These are phyloP conservation scores for Aureobasidium sp. DNA, from an alignment of 2,329 filamentous ascomycete genomes.

Conservation along the genomic window DNA sequence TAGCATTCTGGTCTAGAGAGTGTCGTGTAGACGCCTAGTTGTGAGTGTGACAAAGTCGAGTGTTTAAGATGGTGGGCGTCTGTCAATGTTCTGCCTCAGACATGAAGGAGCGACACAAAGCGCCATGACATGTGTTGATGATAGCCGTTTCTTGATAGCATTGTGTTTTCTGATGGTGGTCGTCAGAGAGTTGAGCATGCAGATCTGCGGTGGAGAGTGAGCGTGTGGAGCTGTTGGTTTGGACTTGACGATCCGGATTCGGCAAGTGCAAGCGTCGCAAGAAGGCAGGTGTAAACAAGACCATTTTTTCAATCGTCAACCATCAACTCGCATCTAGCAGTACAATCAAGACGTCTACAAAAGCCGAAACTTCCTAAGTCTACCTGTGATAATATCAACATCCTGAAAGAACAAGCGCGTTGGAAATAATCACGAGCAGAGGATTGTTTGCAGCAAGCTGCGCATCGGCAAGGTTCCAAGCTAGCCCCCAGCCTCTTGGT, in stretches of 20 bases:
- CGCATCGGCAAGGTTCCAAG: constrained; percentile 1
- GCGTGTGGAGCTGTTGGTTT: background rate
- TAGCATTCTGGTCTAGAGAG: too few species aligned
- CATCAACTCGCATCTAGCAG: background rate
- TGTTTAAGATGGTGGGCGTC: too few species aligned
- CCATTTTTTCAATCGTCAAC: background rate
- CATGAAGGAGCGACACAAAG: too few species aligned
- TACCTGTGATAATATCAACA: background rate
- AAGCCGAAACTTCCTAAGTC: background rate
- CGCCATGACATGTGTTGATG: too few species aligned
- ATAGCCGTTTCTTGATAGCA: too few species aligned
- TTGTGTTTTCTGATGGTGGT: too few species aligned
- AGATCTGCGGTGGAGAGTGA: background rate
- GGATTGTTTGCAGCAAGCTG: background rate
- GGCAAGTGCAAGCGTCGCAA: constrained; percentile 8
- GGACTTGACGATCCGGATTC: background rate
- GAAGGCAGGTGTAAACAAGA: background rate
- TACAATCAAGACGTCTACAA: background rate
- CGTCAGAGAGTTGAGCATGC: background rate
- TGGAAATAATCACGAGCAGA: background rate
- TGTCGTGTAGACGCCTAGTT: too few species aligned
- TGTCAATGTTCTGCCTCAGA: too few species aligned
- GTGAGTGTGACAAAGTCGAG: too few species aligned
- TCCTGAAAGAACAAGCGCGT: background rate
- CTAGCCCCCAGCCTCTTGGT: background rate